A percentile compares a stretch with the other conserved stretches of the same genome.
Evolutionary conservation across 192 early-diverging fungal species (phyloP).

Genomic region (Backusella sp.): DNA sequence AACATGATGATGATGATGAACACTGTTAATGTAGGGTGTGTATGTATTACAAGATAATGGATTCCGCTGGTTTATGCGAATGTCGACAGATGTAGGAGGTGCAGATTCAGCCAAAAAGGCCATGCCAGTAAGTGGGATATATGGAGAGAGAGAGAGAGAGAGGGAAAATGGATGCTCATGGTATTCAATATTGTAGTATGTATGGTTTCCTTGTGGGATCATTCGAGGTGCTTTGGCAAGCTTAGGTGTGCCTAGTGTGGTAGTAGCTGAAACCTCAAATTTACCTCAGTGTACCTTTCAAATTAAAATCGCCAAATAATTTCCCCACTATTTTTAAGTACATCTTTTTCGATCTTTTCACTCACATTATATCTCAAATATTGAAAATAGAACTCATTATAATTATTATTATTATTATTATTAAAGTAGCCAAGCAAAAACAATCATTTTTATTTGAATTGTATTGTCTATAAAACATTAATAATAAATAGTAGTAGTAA

Average conservation of each 20-base stretch:
- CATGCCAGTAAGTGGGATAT: constrained; percentile 60
- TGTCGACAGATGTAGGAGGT: constrained; percentile 80
- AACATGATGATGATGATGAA: background rate
- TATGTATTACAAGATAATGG: constrained; percentile 98
- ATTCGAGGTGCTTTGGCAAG: constrained; percentile 92
- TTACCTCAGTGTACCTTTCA: constrained; percentile 86
- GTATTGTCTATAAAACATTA: background rate
- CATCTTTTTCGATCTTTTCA: background rate
- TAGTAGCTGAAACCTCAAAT: constrained; percentile 84
- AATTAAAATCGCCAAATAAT: constrained; percentile 65
- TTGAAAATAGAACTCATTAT: background rate
- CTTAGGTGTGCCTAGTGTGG: constrained; percentile 81
- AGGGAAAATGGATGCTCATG: background rate
- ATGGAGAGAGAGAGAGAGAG: background rate
- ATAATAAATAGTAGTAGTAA: too few species aligned
- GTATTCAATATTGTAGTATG: constrained; percentile 55
- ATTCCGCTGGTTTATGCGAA: constrained; percentile 92
- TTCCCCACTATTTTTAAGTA: too few species aligned
- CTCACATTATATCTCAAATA: background rate
- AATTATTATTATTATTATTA: background rate
- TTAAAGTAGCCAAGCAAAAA: background rate
- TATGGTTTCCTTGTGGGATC: constrained; percentile 97
- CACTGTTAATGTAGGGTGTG: constrained; percentile 68
- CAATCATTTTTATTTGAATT: background rate
- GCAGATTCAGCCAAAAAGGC: constrained; percentile 78